Evolutionary conservation across 2,329 filamentous ascomycete species (phyloP).

Genomic region (Sphaceloma murrayae): DNA sequence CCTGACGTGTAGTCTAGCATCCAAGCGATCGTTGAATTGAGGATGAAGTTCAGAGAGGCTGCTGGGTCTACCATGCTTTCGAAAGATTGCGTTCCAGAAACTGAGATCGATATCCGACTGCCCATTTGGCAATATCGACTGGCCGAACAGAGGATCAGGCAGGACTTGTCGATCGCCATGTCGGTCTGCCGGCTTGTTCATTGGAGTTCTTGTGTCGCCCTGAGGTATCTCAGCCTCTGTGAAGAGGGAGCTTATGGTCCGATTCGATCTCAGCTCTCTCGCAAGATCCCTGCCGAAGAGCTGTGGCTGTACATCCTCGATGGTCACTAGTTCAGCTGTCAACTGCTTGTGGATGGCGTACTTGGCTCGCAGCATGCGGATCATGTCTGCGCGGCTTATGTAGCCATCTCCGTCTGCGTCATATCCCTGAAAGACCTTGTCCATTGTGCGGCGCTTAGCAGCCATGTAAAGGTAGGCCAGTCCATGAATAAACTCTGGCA

Average conservation of each 20-base stretch:
- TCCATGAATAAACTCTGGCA: constrained; percentile 81
- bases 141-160: constrained; percentile 7
- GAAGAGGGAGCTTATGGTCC: constrained; percentile 40
- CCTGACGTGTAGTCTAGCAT: constrained; percentile 6
- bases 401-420: constrained; percentile 84
- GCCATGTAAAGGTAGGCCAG: constrained; percentile 56
- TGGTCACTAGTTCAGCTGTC: constrained; percentile 69
- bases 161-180: constrained; percentile 26
- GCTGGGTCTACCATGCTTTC: constrained; percentile 6
- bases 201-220: constrained; percentile 22
- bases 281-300: constrained; percentile 18
- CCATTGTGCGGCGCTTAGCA: constrained; percentile 55
- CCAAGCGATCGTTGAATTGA: constrained; percentile 11
- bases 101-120: constrained; percentile 34
- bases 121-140: constrained; percentile 16
- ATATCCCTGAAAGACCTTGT: constrained; percentile 75
- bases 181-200: constrained; percentile 28
- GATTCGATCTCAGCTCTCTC: constrained; percentile 35
- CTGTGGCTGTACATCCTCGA: constrained; percentile 56
- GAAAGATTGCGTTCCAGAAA: constrained; percentile 11
- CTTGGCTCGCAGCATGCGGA: constrained; percentile 85
- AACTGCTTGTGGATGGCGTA: constrained; percentile 86
- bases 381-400: constrained; percentile 74
- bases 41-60: constrained; percentile 7
- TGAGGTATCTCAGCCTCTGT: constrained; percentile 30